These are phyloP conservation scores for Talaromyces piceae DNA, from an alignment of 2,329 filamentous ascomycete genomes.

Conservation along the genomic window DNA sequence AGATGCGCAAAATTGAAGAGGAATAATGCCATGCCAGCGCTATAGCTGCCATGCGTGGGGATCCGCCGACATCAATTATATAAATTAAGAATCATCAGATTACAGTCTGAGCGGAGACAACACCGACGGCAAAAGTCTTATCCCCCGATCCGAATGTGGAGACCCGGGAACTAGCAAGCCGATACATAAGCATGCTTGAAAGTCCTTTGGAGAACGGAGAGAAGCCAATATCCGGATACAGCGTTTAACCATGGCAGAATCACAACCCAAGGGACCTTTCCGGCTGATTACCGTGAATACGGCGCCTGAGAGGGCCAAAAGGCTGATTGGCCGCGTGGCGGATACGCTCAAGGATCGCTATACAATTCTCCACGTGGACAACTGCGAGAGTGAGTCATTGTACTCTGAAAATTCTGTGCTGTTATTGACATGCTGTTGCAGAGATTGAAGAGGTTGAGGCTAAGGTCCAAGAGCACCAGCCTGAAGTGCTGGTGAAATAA, in stretches of 20 bases:
- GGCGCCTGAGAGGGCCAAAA: constrained; percentile 57
- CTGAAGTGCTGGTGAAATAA: constrained; percentile 49
- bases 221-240: background rate
- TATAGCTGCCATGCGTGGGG: no score
- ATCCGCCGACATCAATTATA: no score
- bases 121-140: constrained; percentile 13
- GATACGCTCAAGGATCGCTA: constrained; percentile 57
- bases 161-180: constrained; percentile 12
- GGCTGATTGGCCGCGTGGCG: constrained; percentile 53
- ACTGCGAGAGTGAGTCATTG: constrained; percentile 49
- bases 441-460: constrained; percentile 49
- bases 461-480: constrained; percentile 46
- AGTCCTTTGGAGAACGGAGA: background rate
- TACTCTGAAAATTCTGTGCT: background rate
- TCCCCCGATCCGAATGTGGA: constrained; percentile 12
- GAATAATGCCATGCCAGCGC: background rate
- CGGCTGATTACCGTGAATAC: constrained; percentile 62
- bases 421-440: constrained; percentile 11
- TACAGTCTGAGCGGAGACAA: background rate
- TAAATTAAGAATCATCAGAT: no score
- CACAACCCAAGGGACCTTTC: constrained; percentile 48
- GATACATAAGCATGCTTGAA: constrained; percentile 4
- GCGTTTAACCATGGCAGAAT: constrained; percentile 6
- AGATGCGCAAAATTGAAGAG: background rate
- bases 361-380: constrained; percentile 55